These are phyloP conservation scores for Fusarium sp. DNA, from an alignment of 2,329 filamentous ascomycete genomes.

Conservation along the genomic window DNA sequence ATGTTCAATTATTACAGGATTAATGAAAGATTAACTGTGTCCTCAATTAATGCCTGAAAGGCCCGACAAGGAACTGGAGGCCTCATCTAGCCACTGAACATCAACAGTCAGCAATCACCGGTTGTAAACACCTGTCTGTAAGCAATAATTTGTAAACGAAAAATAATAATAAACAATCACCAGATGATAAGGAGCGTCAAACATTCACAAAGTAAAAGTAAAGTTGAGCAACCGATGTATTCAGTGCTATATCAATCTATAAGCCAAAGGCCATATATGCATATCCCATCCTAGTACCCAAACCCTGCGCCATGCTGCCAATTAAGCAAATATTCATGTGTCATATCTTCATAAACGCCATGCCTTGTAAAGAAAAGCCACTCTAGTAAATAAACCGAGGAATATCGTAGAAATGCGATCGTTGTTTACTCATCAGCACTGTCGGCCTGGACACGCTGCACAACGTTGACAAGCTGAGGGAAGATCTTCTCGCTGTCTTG, in stretches of 20 bases:
- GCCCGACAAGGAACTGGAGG: background rate
- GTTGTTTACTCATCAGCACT: conserved; percentile 58
- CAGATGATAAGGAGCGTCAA: background rate
- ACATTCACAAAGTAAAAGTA: background rate
- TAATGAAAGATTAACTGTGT: background rate
- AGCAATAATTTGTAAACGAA: too few relatives aligned
- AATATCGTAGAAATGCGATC: background rate
- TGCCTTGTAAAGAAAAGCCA: conserved; percentile 9
- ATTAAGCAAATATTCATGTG: conserved; percentile 24
- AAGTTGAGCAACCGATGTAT: conserved; percentile 31
- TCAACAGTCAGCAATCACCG: background rate
- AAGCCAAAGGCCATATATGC: conserved; percentile 23
- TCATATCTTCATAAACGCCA: conserved; percentile 47
- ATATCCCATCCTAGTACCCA: conserved; percentile 17
- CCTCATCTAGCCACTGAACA: conserved; percentile 1
- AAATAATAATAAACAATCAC: too few relatives aligned
- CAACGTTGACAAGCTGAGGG: conserved; percentile 78
- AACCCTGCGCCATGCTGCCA: conserved; percentile 46
- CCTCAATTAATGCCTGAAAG: background rate
- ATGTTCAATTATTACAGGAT: background rate
- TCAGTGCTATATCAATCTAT: conserved; percentile 42
- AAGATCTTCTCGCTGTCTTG: conserved; percentile 82
- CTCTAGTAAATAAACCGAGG: background rate
- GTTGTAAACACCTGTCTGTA: too few relatives aligned
- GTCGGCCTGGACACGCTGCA: conserved; percentile 85